These are phyloP conservation scores for Verticillium longisporum DNA, from an alignment of 2,329 filamentous ascomycete species.

Conservation along the genomic window DNA sequence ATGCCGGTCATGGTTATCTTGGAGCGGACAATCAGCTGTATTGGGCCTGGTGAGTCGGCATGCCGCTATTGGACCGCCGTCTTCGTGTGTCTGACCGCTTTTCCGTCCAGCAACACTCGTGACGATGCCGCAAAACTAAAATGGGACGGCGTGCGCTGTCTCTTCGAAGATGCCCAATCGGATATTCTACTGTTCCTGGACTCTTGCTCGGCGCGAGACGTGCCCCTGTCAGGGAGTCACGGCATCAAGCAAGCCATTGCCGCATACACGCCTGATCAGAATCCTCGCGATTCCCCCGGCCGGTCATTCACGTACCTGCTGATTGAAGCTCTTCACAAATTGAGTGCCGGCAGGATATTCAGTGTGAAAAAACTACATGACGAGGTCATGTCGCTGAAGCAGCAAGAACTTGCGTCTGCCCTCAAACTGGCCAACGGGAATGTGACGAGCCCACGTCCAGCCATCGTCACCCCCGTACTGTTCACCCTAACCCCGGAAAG, in stretches of 20 bases:
- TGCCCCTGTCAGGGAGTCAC: conserved; percentile 40
- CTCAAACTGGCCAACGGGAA: conserved; percentile 38
- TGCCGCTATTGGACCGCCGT: not conserved
- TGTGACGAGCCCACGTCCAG: conserved; percentile 24
- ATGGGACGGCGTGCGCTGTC: conserved; percentile 56
- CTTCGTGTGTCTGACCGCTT: conserved; percentile 24
- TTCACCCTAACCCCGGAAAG: conserved; percentile 49
- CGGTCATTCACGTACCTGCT: conserved; percentile 54
- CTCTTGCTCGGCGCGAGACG: conserved; percentile 50
- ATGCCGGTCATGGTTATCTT: conserved; percentile 54
- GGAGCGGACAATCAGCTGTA: conserved; percentile 55
- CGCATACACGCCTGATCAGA: conserved; percentile 48
- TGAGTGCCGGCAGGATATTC: conserved; percentile 47
- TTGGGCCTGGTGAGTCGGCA: conserved; percentile 55
- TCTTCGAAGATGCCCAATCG: conserved; percentile 56
- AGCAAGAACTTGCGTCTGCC: conserved; percentile 35
- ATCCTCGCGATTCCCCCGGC: conserved; percentile 32
- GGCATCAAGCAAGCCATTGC: conserved; percentile 58
- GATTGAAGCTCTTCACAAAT: conserved; percentile 45
- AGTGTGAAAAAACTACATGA: conserved; percentile 50
- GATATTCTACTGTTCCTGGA: conserved; percentile 58
- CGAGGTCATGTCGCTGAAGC: conserved; percentile 40
- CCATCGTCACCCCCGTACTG: conserved; percentile 38
- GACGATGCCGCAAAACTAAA: conserved; percentile 55
- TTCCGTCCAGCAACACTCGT: conserved; percentile 40